Conservation (phyloP, 345 rosid genomes). For the Eucalyptus pauciflora region DNA sequence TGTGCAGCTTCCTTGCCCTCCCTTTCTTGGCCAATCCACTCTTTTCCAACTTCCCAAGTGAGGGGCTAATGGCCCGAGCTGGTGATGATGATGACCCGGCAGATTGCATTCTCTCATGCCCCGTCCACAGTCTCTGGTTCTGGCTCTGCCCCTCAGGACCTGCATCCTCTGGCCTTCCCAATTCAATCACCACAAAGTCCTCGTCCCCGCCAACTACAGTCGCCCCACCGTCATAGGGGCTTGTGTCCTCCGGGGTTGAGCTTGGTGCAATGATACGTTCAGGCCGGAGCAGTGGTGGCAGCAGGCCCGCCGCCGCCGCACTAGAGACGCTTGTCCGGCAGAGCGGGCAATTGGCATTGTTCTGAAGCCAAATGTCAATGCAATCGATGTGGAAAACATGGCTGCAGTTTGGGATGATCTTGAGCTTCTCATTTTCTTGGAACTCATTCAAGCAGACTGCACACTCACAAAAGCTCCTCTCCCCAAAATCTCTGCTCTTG, state of each 20-base stretch:
- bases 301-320: not conserved
- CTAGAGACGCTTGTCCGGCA: conserved; percentile 72
- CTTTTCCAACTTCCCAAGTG: conserved; percentile 22
- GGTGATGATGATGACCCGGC: conserved; percentile 3
- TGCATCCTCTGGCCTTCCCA: conserved; percentile 11
- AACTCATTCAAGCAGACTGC: conserved; percentile 84
- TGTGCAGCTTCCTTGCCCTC: conserved; percentile 35
- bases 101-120: conserved; percentile 25
- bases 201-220: conserved; percentile 27
- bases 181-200: conserved; percentile 66
- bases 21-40: conserved; percentile 9
- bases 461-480: conserved; percentile 39
- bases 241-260: conserved; percentile 33
- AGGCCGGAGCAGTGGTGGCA: conserved; percentile 4
- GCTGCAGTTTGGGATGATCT: conserved; percentile 57
- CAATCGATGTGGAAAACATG: conserved; percentile 92
- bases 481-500: conserved; percentile 15
- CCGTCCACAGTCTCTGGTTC: conserved; percentile 9
- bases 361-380: conserved; percentile 91
- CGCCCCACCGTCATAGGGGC: not conserved
- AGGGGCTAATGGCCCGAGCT: conserved; percentile 9
- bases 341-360: conserved; percentile 79
- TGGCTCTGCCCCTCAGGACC: not conserved
- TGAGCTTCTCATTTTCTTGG: conserved; percentile 66
- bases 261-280: conserved; percentile 28